A percentile compares a stretch with the other conserved stretches of the same genome.
Conservation (phyloP, 139 green algal species). For the Parachlorella kessleri region DNA sequence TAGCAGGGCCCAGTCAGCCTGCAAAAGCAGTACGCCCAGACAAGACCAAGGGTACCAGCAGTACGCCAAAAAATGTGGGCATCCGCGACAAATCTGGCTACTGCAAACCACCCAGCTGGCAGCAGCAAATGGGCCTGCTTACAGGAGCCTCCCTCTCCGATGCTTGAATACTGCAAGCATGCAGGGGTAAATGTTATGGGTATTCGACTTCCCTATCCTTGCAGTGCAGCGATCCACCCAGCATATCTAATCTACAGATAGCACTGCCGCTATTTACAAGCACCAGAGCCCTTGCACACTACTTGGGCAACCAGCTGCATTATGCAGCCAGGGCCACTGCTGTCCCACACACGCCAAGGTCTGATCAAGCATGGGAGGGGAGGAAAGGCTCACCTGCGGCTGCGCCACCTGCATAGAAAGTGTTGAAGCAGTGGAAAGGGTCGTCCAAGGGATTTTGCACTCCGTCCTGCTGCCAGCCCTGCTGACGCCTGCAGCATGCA, state of each 20-base stretch:
- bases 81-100: not conserved
- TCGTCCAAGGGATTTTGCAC: constrained; percentile 21
- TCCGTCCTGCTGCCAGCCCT: not conserved
- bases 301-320: too few relatives aligned
- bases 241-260: too few relatives aligned
- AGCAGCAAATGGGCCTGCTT: not conserved
- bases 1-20: too few relatives aligned
- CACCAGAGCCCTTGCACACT: too few relatives aligned
- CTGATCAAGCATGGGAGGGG: too few relatives aligned
- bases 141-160: not conserved
- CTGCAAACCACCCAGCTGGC: not conserved
- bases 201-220: too few relatives aligned
- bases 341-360: too few relatives aligned
- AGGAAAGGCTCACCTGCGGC: not conserved
- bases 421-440: constrained; percentile 34
- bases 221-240: too few relatives aligned
- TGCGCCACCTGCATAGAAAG: constrained; percentile 21
- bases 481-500: too few relatives aligned
- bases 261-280: too few relatives aligned
- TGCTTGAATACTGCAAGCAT: not conserved
- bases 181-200: too few relatives aligned
- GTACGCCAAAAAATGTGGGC: not conserved
- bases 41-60: not conserved
- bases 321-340: too few relatives aligned
- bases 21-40: not conserved